Base-by-base conservation (phyloP, 1,284 basidiomycete species). In the Austroboletus niveus region DNA sequence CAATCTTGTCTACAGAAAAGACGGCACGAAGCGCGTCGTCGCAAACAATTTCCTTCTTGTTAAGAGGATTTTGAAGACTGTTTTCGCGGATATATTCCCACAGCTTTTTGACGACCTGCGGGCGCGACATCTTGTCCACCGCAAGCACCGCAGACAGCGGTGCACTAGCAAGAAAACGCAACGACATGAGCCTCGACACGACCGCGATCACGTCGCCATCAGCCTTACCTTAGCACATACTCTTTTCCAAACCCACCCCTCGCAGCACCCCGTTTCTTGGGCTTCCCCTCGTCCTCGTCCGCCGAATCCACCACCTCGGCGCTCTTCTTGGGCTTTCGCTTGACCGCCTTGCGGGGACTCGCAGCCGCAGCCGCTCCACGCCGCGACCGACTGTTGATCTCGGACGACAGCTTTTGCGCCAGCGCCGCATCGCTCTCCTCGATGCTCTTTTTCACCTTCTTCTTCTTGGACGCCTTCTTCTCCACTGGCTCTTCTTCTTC, bases 71-170 rank as follows among this genome's bases (percentile, higher is more conserved):
- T 71, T 94, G 92, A 43, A 94, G 73, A 32, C 84, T 74, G 57
- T 90, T 80, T 10, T 65, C 75, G 66, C 90, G 92, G 70, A 94
- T 94, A 69, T 94, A 87, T 11, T 78, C 81, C 92, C 92, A 94
- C 5, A 94, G 71, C 54, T 84, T 82, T 69, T 94, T 94, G 45
- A 94, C 92, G 32, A 92, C 87, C 62, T 92, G 90, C n/a, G 89
- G 89, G 29, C 92, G 85, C 20, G 91, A 89, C 53, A 91, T 74
- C 68, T 80, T 81, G 39, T 81, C 78, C 24, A 74, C 69, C 34
- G 76, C 70, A 22, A 89, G 69, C 32, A 91, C 70, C 30, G 77
- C 74, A 7, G 85, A 79, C 44, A 90, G 66, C 31, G 87, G 83
- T 56, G 74, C 80, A 59, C 88, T 91, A 59, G 32, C 46, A 35